These are phyloP conservation scores for Pterula multifida DNA, from an alignment of 1,284 basidiomycete genomes.

Conservation along the genomic window DNA sequence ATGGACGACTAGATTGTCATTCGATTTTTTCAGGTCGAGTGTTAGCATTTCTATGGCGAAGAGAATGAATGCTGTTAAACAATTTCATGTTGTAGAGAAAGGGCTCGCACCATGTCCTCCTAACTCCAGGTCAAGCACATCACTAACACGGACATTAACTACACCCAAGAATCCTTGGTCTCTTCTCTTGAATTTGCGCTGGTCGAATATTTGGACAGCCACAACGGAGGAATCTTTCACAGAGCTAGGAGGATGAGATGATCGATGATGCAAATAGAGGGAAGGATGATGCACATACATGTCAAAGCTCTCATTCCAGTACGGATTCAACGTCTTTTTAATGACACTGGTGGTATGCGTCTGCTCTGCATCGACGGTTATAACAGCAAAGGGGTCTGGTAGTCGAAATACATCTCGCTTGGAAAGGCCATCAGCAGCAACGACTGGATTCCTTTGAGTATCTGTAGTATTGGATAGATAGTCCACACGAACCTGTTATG, in stretches of 20 bases:
- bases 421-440: conserved; percentile 79
- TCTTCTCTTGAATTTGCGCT: conserved; percentile 91
- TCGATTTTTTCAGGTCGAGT: conserved; percentile 80
- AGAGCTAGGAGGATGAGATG: conserved; percentile 33
- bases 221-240: conserved; percentile 88
- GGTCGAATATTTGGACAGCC: conserved; percentile 93
- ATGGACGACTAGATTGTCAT: conserved; percentile 81
- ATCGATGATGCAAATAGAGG: not conserved
- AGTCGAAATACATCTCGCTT: conserved; percentile 88
- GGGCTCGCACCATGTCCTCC: conserved; percentile 70
- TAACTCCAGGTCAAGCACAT: conserved; percentile 82
- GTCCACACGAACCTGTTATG: not conserved
- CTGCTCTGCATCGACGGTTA: conserved; percentile 90
- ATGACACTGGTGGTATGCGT: conserved; percentile 88
- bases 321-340: conserved; percentile 84
- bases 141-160: conserved; percentile 83
- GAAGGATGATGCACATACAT: conserved; percentile 35
- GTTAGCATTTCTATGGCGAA: conserved; percentile 70
- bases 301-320: conserved; percentile 92
- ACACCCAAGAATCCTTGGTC: conserved; percentile 94
- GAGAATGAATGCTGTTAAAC: too few species aligned
- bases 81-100: too few species aligned
- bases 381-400: conserved; percentile 90
- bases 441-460: conserved; percentile 39
- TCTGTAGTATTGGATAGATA: not conserved